Base-by-base conservation (phyloP, 2,329 filamentous ascomycete genomes). In the Pseudogymnoascus sp. region DNA sequence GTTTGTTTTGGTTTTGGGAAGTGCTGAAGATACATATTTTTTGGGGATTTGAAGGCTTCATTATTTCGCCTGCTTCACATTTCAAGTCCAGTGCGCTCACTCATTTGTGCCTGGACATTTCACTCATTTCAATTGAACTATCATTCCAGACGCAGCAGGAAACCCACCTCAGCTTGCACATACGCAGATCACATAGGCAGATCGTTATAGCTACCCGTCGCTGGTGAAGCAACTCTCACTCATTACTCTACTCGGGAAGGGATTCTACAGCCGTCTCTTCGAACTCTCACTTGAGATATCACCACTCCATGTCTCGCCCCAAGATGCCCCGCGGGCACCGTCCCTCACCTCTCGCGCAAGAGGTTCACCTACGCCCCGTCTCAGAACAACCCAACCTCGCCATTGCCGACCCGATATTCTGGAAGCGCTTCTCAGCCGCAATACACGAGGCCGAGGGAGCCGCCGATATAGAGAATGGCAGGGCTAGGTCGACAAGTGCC, bases 401-500 rank as follows among this genome's bases (percentile, higher is more conserved):
- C 28, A 40, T 40, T 12, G 28, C 14, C 21, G 72, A 74, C 65
- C 71, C 72, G 0, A 60, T 66, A 40, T 74, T 74, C 62, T 74
- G 72, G 72, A 73, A 72, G 63, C 64, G 71, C 11, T 74, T 74
- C 62, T 71, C 70, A 6, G 66, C 66, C 21, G 72, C 72, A 2
- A 68, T 72, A 1, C 72, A 73, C 46, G 62, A 64, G 49, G 65
- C 68, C 7, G 69, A 72, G 49, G 68, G 66, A 3, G 63, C 56
- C 2, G 69, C 49, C 2, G 70, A 71, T 40, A 28, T 66, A n/a
- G 70, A 69, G 62, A 65, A 46, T 9, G 67, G 49, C 40, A 66
- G 65, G 28, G 65, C 61, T 40, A 63, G 62, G 12, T 63, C 62
- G 18, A 68, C 62, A 21, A 64, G 64, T 43, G 64, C 28, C 21